A percentile compares a stretch with the other conserved stretches of the same genome.
Evolutionary conservation across 2,329 filamentous ascomycete genomes (phyloP).

Genomic region (Paracoccidioides brasiliensis): DNA sequence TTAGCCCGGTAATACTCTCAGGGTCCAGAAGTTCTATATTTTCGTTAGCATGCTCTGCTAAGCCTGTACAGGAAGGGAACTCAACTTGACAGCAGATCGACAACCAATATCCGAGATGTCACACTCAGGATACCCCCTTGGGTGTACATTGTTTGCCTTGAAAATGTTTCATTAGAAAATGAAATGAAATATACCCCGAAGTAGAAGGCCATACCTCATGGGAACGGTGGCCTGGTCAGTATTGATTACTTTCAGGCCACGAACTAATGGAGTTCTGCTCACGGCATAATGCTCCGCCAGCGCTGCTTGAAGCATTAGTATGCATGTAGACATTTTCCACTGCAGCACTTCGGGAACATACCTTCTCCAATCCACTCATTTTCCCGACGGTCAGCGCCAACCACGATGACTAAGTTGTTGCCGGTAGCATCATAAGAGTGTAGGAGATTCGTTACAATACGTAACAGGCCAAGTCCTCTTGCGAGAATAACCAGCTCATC

Average conservation of each 20-base stretch:
- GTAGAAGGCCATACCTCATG: constrained; percentile 36
- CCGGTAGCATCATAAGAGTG: constrained; percentile 95
- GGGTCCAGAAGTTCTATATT: constrained; percentile 52
- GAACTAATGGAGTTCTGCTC: constrained; percentile 66
- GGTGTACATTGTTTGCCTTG: constrained; percentile 77
- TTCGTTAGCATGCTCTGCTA: constrained; percentile 7
- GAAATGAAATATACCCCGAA: background rate
- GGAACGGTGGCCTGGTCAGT: constrained; percentile 84
- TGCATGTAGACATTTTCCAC: background rate
- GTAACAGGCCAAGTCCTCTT: constrained; percentile 79
- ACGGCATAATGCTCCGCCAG: constrained; percentile 90
- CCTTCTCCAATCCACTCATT: constrained; percentile 92
- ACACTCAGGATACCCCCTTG: constrained; percentile 88
- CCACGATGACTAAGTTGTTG: constrained; percentile 78
- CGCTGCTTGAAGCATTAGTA: constrained; percentile 32
- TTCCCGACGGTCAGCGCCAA: constrained; percentile 82
- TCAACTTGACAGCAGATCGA: constrained; percentile 69
- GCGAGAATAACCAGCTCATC: constrained; percentile 91
- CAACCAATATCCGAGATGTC: constrained; percentile 86
- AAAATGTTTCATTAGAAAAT: constrained; percentile 12
- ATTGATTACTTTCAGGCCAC: constrained; percentile 83
- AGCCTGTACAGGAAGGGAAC: background rate
- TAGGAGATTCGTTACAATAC: constrained; percentile 86
- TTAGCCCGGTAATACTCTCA: constrained; percentile 70
- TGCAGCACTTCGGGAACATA: constrained; percentile 13